Conservation (phyloP, 2,329 filamentous ascomycete species). For the Tolypocladium capitatum region DNA sequence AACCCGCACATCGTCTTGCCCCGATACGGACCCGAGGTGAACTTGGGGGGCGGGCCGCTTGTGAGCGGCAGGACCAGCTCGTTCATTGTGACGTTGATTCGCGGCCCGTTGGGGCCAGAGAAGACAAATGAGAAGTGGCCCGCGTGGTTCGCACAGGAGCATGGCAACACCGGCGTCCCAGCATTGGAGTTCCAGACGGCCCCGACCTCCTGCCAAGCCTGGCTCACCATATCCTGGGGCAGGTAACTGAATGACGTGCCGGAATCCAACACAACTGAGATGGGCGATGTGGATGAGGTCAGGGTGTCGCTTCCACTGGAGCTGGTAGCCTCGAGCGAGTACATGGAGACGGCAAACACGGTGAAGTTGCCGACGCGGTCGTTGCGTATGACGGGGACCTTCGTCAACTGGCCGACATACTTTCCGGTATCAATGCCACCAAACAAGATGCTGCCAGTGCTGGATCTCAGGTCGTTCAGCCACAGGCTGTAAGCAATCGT, state of each 20-base stretch:
- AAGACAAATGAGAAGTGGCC: slow-evolving; percentile 43
- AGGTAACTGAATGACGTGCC: slow-evolving; percentile 62
- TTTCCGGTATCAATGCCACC: slow-evolving; percentile 71
- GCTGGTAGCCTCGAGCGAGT: slow-evolving; percentile 33
- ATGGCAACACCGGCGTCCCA: slow-evolving; percentile 34
- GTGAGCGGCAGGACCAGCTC: slow-evolving; percentile 40
- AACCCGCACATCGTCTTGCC: slow-evolving; percentile 39
- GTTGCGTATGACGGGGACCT: slow-evolving; percentile 40
- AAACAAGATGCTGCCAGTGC: slow-evolving; percentile 60
- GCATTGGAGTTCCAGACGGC: slow-evolving; percentile 28
- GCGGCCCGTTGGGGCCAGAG: slow-evolving; percentile 31
- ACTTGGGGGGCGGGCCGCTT: slow-evolving; percentile 17
- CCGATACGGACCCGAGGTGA: slow-evolving; percentile 26
- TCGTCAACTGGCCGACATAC: slow-evolving; percentile 49
- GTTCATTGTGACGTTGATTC: slow-evolving; percentile 39
- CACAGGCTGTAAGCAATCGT: slow-evolving; percentile 60
- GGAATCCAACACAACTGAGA: slow-evolving; percentile 58
- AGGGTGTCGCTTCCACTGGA: slow-evolving; percentile 35
- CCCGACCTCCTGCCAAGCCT: slow-evolving; percentile 42
- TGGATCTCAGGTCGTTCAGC: slow-evolving; percentile 46
- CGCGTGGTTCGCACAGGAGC: slow-evolving; percentile 27
- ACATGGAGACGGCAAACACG: slow-evolving; percentile 36
- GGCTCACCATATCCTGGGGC: slow-evolving; percentile 43
- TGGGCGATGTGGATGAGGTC: slow-evolving; percentile 27
- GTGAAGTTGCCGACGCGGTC: slow-evolving; percentile 26